A percentile compares a stretch with the other conserved stretches of the same genome.
Conservation (phyloP, 805 yeast species). For the Wickerhamomyces strasburgensis region DNA sequence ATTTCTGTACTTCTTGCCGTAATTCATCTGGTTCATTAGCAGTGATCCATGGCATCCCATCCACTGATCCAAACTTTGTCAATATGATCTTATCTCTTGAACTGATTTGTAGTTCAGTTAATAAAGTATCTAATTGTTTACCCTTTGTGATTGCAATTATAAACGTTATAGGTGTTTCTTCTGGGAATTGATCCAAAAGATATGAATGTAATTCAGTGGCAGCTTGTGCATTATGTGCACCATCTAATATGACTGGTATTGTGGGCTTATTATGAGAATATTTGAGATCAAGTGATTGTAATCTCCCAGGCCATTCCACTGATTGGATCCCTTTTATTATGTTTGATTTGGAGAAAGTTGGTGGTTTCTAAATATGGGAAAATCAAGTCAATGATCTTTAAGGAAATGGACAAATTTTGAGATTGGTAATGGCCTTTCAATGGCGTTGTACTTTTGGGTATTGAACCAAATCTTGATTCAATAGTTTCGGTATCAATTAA, state of each 20-base stretch:
- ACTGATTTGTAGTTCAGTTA: slow-evolving; percentile 45
- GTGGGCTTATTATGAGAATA: slow-evolving; percentile 20
- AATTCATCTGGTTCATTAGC: slow-evolving; percentile 34
- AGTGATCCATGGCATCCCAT: slow-evolving; percentile 91
- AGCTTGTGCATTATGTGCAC: slow-evolving; percentile 89
- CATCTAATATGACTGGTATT: slow-evolving; percentile 59
- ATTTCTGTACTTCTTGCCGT: slow-evolving; percentile 20
- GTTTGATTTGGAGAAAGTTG: slow-evolving; percentile 21
- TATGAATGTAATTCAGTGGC: slow-evolving; percentile 54
- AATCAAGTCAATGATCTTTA: slow-evolving; percentile 44
- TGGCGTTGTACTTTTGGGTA: slow-evolving; percentile 40
- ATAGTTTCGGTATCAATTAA: slow-evolving; percentile 18
- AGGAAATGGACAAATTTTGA: slow-evolving; percentile 64
- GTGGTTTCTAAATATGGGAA: slow-evolving; percentile 22
- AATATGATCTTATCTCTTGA: slow-evolving; percentile 53
- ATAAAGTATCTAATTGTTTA: slow-evolving; percentile 49
- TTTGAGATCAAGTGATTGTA: slow-evolving; percentile 47
- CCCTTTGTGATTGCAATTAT: slow-evolving; percentile 75
- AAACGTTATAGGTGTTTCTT: slow-evolving; percentile 35
- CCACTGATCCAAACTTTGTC: slow-evolving; percentile 64
- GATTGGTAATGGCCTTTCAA: slow-evolving; percentile 70
- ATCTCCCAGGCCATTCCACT: slow-evolving; percentile 83
- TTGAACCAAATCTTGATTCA: slow-evolving; percentile 26
- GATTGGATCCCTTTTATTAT: slow-evolving; percentile 47
- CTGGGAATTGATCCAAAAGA: slow-evolving; percentile 39